Conservation (phyloP, 116 monocot species). For the Posidonia oceanica region DNA sequence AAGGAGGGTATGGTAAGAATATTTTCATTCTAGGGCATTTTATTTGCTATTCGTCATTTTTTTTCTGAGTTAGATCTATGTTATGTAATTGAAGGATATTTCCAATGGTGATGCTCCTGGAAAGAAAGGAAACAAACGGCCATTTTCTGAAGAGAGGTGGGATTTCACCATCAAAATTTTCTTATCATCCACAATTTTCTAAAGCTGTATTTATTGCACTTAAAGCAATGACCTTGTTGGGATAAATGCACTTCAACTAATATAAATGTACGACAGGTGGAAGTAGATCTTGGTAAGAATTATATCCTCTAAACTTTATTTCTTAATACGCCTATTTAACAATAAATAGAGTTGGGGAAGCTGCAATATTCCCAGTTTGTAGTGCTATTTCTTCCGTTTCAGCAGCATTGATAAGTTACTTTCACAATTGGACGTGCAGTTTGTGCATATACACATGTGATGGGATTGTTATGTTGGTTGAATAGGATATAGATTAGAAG, state of each 20-base stretch:
- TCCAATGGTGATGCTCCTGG: constrained; percentile 38
- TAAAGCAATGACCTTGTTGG: neutral
- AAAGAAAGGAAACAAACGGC: constrained; percentile 51
- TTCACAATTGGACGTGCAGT: too few species aligned
- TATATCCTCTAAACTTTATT: too few species aligned
- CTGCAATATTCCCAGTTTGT: too few species aligned
- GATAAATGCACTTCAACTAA: neutral
- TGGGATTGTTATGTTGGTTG: too few species aligned
- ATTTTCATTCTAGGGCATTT: neutral
- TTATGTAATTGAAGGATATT: constrained; percentile 23
- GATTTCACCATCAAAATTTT: neutral
- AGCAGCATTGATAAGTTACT: too few species aligned
- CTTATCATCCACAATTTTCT: neutral
- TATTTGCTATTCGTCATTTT: neutral
- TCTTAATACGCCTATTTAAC: too few species aligned
- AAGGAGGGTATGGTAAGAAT: constrained; percentile 40
- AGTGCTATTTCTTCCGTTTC: too few species aligned
- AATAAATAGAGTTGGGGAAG: too few species aligned
- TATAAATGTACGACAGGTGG: too few species aligned
- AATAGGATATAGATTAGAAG: too few species aligned
- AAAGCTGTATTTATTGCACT: neutral
- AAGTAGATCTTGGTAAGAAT: too few species aligned
- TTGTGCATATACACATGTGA: too few species aligned
- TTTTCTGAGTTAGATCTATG: neutral
- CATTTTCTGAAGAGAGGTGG: constrained; percentile 56